A percentile compares a stretch with the other conserved stretches of the same genome.
Conservation (phyloP, 2,329 filamentous ascomycete genomes). For the Elsinoe perseae region DNA sequence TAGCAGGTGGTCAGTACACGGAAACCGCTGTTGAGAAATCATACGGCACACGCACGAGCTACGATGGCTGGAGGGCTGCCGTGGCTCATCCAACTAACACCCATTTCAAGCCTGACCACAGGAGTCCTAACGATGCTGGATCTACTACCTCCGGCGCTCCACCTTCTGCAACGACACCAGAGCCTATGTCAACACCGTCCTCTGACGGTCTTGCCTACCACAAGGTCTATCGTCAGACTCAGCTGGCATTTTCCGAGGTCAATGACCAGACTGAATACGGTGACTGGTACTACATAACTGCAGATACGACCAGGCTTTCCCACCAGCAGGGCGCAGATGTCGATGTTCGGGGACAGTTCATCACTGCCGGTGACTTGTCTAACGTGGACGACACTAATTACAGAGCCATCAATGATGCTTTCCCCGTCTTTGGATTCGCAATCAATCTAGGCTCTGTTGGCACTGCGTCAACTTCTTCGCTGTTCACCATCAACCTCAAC, state of each 20-base stretch:
- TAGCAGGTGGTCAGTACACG: background rate
- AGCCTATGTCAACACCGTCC: background rate
- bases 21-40: background rate
- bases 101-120: background rate
- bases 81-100: constrained; percentile 3
- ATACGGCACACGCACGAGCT: constrained; percentile 1
- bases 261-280: constrained; percentile 46
- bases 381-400: constrained; percentile 41
- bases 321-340: constrained; percentile 41
- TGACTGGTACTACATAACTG: constrained; percentile 47
- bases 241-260: constrained; percentile 38
- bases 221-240: constrained; percentile 25
- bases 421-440: constrained; percentile 48
- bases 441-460: constrained; percentile 42
- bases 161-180: background rate
- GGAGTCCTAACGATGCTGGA: background rate
- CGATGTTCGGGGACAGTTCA: constrained; percentile 43
- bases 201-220: constrained; percentile 24
- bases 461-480: constrained; percentile 29
- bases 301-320: constrained; percentile 35
- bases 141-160: background rate
- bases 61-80: constrained; percentile 11
- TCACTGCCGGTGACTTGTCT: constrained; percentile 34
- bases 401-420: constrained; percentile 40
- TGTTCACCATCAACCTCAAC: constrained; percentile 45